A percentile compares a stretch with the other conserved stretches of the same genome.
Evolutionary conservation across 1,139 yeast species (phyloP).

Genomic region (Kurtzmaniella quercitrusa): DNA sequence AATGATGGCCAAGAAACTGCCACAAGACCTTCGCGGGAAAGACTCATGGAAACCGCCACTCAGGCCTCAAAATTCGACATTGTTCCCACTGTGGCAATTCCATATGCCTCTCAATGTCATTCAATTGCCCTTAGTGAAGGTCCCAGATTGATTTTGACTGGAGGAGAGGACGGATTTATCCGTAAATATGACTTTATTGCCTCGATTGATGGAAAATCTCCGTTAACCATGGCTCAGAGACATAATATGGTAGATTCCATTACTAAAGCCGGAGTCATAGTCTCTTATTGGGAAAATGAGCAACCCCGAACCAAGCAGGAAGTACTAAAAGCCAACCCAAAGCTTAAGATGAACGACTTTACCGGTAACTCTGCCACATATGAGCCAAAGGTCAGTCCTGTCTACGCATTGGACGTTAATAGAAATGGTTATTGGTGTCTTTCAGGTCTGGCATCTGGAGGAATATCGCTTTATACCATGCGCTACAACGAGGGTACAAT

Average conservation of each 20-base stretch:
- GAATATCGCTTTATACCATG: constrained; percentile 78
- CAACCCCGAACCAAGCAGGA: constrained; percentile 58
- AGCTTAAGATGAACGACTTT: constrained; percentile 41
- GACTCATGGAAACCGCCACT: constrained; percentile 39
- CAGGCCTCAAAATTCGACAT: constrained; percentile 53
- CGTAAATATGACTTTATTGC: constrained; percentile 83
- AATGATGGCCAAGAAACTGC: constrained; percentile 2
- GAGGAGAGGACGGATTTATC: constrained; percentile 95
- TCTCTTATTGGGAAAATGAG: constrained; percentile 95
- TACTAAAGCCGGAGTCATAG: constrained; percentile 75
- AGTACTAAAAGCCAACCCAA: constrained; percentile 40
- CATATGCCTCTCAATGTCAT: constrained; percentile 68
- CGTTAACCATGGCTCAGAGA: constrained; percentile 85
- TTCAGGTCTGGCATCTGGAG: constrained; percentile 82
- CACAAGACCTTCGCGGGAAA: constrained; percentile 24
- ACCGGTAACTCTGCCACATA: constrained; percentile 42
- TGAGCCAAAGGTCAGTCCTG: constrained; percentile 76
- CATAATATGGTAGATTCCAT: constrained; percentile 87
- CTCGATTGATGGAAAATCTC: constrained; percentile 85
- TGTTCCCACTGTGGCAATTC: constrained; percentile 68
- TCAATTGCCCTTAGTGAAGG: constrained; percentile 77
- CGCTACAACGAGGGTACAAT: constrained; percentile 81
- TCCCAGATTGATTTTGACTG: constrained; percentile 84
- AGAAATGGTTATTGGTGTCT: constrained; percentile 80
- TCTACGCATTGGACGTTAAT: constrained; percentile 81